Evolutionary conservation across 2,329 filamentous ascomycete genomes (phyloP), one percentile per base, ranked within the genome.

Genomic region (Exophiala xenobiotica): DNA sequence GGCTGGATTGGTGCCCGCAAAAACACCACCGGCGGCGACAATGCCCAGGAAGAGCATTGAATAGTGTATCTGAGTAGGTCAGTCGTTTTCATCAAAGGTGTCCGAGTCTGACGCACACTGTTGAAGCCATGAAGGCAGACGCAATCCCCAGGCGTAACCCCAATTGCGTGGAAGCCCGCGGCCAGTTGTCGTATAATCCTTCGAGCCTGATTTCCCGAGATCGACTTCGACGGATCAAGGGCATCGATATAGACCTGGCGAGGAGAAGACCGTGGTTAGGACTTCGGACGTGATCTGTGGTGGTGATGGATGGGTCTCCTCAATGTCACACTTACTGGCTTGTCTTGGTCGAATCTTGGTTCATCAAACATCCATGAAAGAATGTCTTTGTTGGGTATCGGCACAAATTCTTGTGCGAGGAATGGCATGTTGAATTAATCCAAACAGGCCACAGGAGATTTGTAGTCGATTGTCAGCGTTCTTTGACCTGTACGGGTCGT

Each of bases 121-220:
- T 83, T 82, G 67, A 81, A 80, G 0, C 76, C 77, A 57, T 81
- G 77, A 39, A 82, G 70, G 40, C 75, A 76, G 6, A 82, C 74
- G 52, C 74, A 77, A 53, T 82, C 78, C 29, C 78, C 78, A 20
- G 67, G 64, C 46, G 72, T 31, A n/a, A 56, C 40, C 5, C 56
- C 56, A 2, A 14, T 33, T 4, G 50, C 53, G 4, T 39, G 46
- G 45, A 82, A 70, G 0, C 80, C 80, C 6, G 77, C 78, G 38
- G 75, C 73, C 9, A 83, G 65, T 52, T 75, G 71, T 14, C 74
- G 70, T 24, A 80, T 67, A 3, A 76, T 59, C 14, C n/a, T 12
- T 6, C 38, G 38, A 37, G 53, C 53, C 33, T 56, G 50, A 11
- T 26, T 43, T 14, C 42, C 38, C 4, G 56, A 54, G 12, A 56